Evolutionary conservation across 1,139 yeast genomes (phyloP), one percentile per base, ranked within the genome.

Genomic region (Debaryomyces sp.): DNA sequence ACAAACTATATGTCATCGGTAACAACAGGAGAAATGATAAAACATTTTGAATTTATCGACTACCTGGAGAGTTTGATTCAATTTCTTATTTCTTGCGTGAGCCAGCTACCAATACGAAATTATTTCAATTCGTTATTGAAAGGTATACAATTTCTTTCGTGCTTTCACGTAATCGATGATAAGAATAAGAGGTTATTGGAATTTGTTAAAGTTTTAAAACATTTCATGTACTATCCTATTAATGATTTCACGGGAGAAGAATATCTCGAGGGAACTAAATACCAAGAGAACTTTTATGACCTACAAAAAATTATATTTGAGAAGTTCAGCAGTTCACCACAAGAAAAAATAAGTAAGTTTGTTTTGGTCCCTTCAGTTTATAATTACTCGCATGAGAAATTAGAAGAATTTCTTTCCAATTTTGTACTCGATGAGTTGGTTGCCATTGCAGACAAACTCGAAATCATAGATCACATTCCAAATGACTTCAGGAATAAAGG

Each of bases 101-200:
- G 79, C 1, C 78, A 73, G 49, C 55, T 71, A 12, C 77, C 81
- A 0, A 70, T 81, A 0, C 62, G 83, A 49, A 55, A 70, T 41
- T 74, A 64, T 49, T 48, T 70, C 2, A 68, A 66, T 48, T 54
- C 71, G 0, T 39, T 78, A 30, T 78, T 35, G 62, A 65, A 35
- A 66, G 66, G 23, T 21, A 55, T 45, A 36, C 27, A 59, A 62
- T 45, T 55, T 67, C 13, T 29, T 61, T 6, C 50, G 61, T 2
- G 39, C 34, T 32, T 38, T 52, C n/a, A 35, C 13, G 8, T 8
- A 13, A 15, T 29, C 15, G 40, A 41, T n/a, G n/a, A 34, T 10
- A 35, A 34, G 6, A 18, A 40, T 29, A n/a, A 10, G 9, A 34
- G 36, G 22, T 15, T 45, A 35, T 24, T 29, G 3, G 44, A 45